Percentiles rank a stretch among this genome's conserved stretches.
Evolutionary conservation across 768 basidiomycete species (phyloP).

Genomic region (Cystofilobasidium ferigula): DNA sequence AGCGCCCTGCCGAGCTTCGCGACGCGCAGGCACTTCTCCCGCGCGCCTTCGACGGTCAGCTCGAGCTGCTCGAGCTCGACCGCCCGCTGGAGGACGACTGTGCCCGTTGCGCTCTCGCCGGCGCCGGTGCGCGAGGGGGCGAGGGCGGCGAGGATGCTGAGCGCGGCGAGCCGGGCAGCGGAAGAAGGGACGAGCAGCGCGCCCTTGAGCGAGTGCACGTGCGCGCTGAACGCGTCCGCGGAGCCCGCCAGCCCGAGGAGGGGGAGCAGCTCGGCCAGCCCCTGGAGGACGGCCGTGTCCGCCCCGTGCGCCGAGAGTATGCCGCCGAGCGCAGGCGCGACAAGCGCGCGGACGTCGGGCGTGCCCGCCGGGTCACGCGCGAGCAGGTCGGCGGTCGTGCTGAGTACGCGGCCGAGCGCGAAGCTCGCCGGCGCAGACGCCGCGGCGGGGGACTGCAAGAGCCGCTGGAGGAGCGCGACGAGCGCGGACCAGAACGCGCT

Average conservation of each 20-base stretch:
- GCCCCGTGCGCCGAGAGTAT: neutral
- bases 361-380: neutral
- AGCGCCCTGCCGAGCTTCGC: constrained; percentile 50
- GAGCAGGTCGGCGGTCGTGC: neutral
- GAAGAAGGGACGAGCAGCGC: constrained; percentile 65
- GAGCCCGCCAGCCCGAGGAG: neutral
- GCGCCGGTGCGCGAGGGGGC: too few species aligned
- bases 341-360: neutral
- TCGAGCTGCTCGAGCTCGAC: constrained; percentile 70
- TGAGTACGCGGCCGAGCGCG: neutral
- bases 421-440: neutral
- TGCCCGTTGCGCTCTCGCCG: neutral
- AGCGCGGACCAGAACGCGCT: neutral
- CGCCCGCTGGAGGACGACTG: constrained; percentile 40
- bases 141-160: constrained; percentile 39
- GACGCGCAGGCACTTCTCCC: constrained; percentile 73
- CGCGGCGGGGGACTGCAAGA: neutral
- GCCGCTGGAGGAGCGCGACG: neutral
- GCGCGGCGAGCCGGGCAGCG: constrained; percentile 50
- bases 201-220: constrained; percentile 39
- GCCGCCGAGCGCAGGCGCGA: neutral
- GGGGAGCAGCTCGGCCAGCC: constrained; percentile 1
- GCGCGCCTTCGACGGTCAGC: constrained; percentile 63
- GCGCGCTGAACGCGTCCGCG: neutral
- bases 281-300: neutral